These are phyloP conservation scores for Iris macrosiphon DNA, from an alignment of 106 monocot species.

Conservation along the genomic window DNA sequence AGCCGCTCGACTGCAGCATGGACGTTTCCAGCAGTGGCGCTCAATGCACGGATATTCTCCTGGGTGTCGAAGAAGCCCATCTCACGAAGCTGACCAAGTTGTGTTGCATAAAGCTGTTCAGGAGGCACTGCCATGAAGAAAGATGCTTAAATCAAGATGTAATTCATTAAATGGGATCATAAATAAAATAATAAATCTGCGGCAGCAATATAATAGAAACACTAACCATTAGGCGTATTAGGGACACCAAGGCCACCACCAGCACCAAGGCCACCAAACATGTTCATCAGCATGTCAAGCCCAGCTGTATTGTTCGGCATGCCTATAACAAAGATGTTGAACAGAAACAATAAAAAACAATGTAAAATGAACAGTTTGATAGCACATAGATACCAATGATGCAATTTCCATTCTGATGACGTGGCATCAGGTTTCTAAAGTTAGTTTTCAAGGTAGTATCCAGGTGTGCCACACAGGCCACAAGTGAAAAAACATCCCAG, in stretches of 20 bases:
- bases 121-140: slow-evolving; percentile 53
- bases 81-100: slow-evolving; percentile 88
- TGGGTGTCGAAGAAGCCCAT: slow-evolving; percentile 98
- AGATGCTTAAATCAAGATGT: slow-evolving; percentile 1
- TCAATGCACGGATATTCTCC: slow-evolving; percentile 82
- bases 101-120: slow-evolving; percentile 83
- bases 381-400: too few species aligned
- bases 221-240: slow-evolving; percentile 38
- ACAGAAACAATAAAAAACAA: not conserved
- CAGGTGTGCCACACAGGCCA: too few species aligned
- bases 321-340: slow-evolving; percentile 22
- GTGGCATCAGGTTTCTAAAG: too few species aligned
- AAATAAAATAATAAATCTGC: not conserved
- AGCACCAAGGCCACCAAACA: slow-evolving; percentile 66
- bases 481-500: too few species aligned
- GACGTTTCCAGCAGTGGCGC: slow-evolving; percentile 83
- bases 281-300: slow-evolving; percentile 61
- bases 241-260: slow-evolving; percentile 37
- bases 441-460: not conserved
- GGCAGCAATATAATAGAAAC: not conserved
- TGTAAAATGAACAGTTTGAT: not conserved
- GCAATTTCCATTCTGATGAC: too few species aligned
- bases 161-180: not conserved
- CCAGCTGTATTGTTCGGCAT: slow-evolving; percentile 19
- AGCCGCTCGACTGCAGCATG: slow-evolving; percentile 92